Evolutionary conservation across 768 basidiomycete genomes (phyloP), one percentile per base, ranked within the genome.

Genomic region (Naematelia encephala): DNA sequence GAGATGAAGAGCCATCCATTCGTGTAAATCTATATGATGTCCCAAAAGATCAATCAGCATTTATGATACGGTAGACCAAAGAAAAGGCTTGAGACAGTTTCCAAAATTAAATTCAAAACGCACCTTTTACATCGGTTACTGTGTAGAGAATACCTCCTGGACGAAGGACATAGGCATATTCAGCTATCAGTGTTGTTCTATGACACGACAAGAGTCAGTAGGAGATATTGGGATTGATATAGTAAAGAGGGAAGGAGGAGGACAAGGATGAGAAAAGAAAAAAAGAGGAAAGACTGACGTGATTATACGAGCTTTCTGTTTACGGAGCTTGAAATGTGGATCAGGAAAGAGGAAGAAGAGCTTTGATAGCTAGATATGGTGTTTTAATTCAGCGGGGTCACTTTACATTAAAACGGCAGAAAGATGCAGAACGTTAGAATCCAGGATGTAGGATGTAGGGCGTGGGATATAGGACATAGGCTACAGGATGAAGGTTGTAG

Each of bases 271-370:
- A 16, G 8, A 13, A 29, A 16, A 27, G 19, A 4, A 4, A 5
- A 16, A 42, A 28, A 34, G 28, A 8, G 25, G 10, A 25, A 19
- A 27, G 13, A 71, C 80, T 55, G 51, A 79, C 53, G 93, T 96
- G 73, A 98, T 93, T 75, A 98, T 98, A 72, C 96, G 87, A 1
- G 94, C 94, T 80, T 99, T 99, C 82, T 98, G 94, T 78, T 99
- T 99, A 69, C 93, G 86, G 8, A 84, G 82, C 77, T 99, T 98
- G 84, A 99, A 99, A 77, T 98, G 96, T 0, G 96, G 96, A 78
- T 99, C 96, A 43, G 96, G 96, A 79, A 98, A 99, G 59, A 98
- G 84, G 81, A 99, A 98, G 80, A 99, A 99, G 51, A 99, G 82
- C 49, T 94, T 86, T 19, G 88, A 87, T 34, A 99, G 82, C 63